Base-by-base conservation (phyloP, 305 asterid genomes). In the Stenogyne calaminthoides region DNA sequence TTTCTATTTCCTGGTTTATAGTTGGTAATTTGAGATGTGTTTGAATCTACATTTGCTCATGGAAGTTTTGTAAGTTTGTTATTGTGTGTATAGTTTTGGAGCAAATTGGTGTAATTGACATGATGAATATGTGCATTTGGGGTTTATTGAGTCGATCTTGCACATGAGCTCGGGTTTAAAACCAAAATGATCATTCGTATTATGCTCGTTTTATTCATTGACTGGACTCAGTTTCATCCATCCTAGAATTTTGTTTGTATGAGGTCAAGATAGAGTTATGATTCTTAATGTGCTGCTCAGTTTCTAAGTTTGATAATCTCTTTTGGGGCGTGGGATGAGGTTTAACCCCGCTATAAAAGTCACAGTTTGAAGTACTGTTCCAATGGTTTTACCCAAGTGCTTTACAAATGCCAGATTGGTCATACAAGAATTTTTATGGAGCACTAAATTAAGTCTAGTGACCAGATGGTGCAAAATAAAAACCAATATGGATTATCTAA, bases 41-140 rank as follows among this genome's bases (percentile, higher is more conserved):
- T 70, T 64, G 42, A 15, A 63, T 49, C 39, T 29, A 3, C 46
- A 60, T 77, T 67, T 64, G 52, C 47, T 60, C 44, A 34, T 37
- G 22, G 25, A 14, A 19, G 36, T 42, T 60, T 42, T 5, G 4
- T 3, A 14, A 55, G 9, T 20, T 47, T 60, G 58, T 59, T 64
- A 14, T 11, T 57, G 32, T 20, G 14, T 56, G 10, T 64, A 51
- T 2, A 39, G 2, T 44, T 64, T 16, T 0, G 14, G 40, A 51
- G 64, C 16, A 22, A 44, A 67, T 54, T 52, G 36, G 66, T 54
- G 22, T 44, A 37, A 18, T 58, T 42, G 58, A 52, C 69, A 39
- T 52, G 56, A 59, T 49, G 9, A n/a, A 3, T 15, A 47, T 12
- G 32, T 69, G 73, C 19, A 18, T 60, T 37, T 25, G 64, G 20